Conservation (phyloP, 2,329 filamentous ascomycete species). For the Aspergillus sp. region DNA sequence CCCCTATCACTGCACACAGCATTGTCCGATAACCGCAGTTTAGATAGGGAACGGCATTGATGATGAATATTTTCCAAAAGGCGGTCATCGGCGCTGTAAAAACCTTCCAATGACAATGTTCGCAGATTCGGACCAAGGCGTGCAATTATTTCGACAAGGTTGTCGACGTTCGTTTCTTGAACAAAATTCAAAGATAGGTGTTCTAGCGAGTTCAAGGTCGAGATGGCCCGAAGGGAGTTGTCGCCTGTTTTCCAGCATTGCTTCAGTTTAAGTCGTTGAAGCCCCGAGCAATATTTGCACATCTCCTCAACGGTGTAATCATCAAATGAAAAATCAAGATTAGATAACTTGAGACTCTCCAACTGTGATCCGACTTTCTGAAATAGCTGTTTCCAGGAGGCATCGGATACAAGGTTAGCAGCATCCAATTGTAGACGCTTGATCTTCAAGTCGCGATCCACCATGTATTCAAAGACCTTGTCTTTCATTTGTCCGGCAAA, state of each 20-base stretch:
- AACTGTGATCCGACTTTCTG: slow-evolving; percentile 60
- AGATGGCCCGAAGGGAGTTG: slow-evolving; percentile 61
- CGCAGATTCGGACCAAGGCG: slow-evolving; percentile 62
- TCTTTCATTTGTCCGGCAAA: slow-evolving; percentile 94
- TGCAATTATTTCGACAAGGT: slow-evolving; percentile 58
- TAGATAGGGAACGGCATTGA: slow-evolving; percentile 63
- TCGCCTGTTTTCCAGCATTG: slow-evolving; percentile 72
- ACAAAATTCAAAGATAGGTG: slow-evolving; percentile 71
- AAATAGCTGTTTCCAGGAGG: slow-evolving; percentile 69
- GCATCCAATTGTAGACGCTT: slow-evolving; percentile 74
- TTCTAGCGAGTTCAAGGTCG: slow-evolving; percentile 58
- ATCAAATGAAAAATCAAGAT: slow-evolving; percentile 76
- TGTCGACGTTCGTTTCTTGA: slow-evolving; percentile 50
- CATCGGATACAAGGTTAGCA: slow-evolving; percentile 74
- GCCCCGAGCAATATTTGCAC: slow-evolving; percentile 58
- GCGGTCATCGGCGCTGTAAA: slow-evolving; percentile 61
- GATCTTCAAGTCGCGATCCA: slow-evolving; percentile 65
- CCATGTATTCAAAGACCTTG: slow-evolving; percentile 72
- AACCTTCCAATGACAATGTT: slow-evolving; percentile 72
- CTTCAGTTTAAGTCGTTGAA: slow-evolving; percentile 73
- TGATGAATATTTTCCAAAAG: slow-evolving; percentile 67
- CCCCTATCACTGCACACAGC: slow-evolving; percentile 69
- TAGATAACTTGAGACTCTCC: slow-evolving; percentile 70
- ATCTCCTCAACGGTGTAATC: slow-evolving; percentile 65
- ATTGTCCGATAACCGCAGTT: slow-evolving; percentile 78